Base-by-base conservation (phyloP, 2,329 filamentous ascomycete species). In the Monilinia laxa region DNA sequence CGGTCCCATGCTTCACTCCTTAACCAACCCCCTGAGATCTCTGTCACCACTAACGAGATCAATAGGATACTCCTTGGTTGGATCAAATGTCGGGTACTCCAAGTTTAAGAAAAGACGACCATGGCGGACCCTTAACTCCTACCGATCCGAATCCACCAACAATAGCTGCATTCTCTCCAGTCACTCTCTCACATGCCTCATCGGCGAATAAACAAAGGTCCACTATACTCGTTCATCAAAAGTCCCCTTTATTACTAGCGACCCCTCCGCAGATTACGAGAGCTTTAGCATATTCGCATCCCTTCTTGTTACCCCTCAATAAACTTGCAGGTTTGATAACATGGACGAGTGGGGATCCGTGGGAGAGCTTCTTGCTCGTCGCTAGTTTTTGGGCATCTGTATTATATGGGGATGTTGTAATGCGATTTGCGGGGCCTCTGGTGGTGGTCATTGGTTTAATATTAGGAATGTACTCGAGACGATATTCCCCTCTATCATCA, bases 221-320 rank as follows among this genome's bases (percentile, higher is more conserved):
- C 23, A 96, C 92, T 67, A 93, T 99, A 73, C 87, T 98, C 72
- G 93, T 99, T 25, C 93, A 98, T 79, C 94, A 97, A 78, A 99
- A 98, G 80, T 97, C 92, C 20, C 95, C 95, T 14, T 80, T 99
- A 56, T 84, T 99, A 23, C 89, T 96, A 68, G 93, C 94, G 20
- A 99, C 95, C 12, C 95, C 95, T 54, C 95, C 95, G 1, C 92
- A 97, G 76, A 90, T 99, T 77, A 99, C 95, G 2, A 87, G 95
- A 73, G 93, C 94, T 18, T 84, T 99, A 68, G 94, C 94, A 70
- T 97, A 98, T 77, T 97, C 93, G 70, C 94, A 99, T 76, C 93
- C 95, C 0, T 98, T 97, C 76, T 83, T 99, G 10, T 82, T 97
- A 10, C 93, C 93, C 7, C 81, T 98, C 67, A 98, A 97, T 77